Conservation (phyloP, 495 filamentous ascomycete genomes). For the Lasiosphaeris hirsuta region DNA sequence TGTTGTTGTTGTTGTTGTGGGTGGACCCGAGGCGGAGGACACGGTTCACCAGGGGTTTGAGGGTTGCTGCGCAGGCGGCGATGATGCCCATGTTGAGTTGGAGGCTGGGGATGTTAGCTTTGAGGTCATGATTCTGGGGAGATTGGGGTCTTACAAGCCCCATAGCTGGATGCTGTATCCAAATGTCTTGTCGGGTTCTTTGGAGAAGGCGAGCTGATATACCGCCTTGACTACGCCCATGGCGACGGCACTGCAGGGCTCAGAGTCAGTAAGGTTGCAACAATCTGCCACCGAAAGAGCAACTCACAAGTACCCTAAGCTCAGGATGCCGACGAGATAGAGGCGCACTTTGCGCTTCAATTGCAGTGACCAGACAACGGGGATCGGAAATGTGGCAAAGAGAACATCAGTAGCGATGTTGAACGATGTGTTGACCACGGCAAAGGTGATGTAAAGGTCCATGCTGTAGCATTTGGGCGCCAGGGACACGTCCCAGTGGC, state of each 20-base stretch:
- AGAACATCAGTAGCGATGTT: slow-evolving; percentile 17
- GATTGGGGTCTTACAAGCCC: slow-evolving; percentile 10
- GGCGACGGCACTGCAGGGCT: slow-evolving; percentile 6
- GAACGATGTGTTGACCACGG: slow-evolving; percentile 5
- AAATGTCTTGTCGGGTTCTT: slow-evolving; percentile 15
- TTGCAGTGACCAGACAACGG: slow-evolving; percentile 18
- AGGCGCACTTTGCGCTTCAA: slow-evolving; percentile 14
- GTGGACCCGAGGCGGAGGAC: slow-evolving; percentile 11
- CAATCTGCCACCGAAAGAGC: not conserved
- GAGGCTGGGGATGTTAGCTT: not conserved
- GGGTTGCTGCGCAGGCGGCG: slow-evolving; percentile 20
- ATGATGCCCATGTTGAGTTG: slow-evolving; percentile 22
- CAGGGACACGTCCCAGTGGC: slow-evolving; percentile 1
- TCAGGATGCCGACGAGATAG: slow-evolving; percentile 18
- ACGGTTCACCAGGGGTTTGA: slow-evolving; percentile 19
- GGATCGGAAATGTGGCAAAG: slow-evolving; percentile 20
- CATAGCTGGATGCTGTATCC: slow-evolving; percentile 12
- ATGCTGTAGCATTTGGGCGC: not conserved
- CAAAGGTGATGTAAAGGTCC: slow-evolving; percentile 1
- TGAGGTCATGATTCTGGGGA: not conserved
- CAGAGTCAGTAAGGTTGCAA: not conserved
- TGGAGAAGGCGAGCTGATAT: slow-evolving; percentile 14
- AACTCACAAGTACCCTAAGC: slow-evolving; percentile 21
- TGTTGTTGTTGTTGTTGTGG: slow-evolving; percentile 5
- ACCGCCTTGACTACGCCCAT: slow-evolving; percentile 19